A percentile compares a stretch with the other conserved stretches of the same genome.
Evolutionary conservation across 352 stramenopile species (phyloP).

Genomic region (Pythium plurisporium): DNA sequence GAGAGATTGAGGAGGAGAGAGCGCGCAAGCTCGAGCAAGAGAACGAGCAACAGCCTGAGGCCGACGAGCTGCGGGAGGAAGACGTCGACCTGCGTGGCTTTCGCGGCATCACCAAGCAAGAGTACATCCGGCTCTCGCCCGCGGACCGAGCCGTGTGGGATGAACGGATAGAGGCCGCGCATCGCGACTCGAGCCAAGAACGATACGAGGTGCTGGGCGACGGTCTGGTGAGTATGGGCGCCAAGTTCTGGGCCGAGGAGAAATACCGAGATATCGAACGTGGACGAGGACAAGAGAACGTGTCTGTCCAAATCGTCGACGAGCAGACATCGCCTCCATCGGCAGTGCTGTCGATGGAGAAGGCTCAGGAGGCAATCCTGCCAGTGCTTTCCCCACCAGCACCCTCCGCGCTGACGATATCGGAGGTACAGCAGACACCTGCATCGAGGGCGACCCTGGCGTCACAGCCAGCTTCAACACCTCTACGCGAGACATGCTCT

Average conservation of each 20-base stretch:
- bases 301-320: slow-evolving; percentile 1
- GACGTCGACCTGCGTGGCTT: slow-evolving; percentile 48
- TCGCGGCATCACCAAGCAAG: slow-evolving; percentile 56
- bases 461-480: too few species aligned
- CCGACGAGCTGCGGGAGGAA: slow-evolving; percentile 14
- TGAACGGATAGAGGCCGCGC: slow-evolving; percentile 46
- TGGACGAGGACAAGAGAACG: not conserved
- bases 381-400: not conserved
- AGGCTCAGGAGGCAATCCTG: not conserved
- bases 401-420: not conserved
- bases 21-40: slow-evolving; percentile 35
- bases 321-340: not conserved
- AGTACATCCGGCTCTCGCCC: slow-evolving; percentile 45
- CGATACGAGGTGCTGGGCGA: slow-evolving; percentile 38
- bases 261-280: slow-evolving; percentile 8
- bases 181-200: slow-evolving; percentile 34
- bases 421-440: too few species aligned
- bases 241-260: slow-evolving; percentile 46
- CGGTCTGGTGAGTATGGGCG: slow-evolving; percentile 35
- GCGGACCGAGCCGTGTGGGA: slow-evolving; percentile 54
- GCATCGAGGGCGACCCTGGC: too few species aligned
- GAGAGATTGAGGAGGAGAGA: slow-evolving; percentile 50
- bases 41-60: slow-evolving; percentile 24
- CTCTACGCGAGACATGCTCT: too few species aligned
- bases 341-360: not conserved